phyloP scores from a whole-genome alignment of 108 stramenopile species.

The Cyclotella cryptica region DNA sequence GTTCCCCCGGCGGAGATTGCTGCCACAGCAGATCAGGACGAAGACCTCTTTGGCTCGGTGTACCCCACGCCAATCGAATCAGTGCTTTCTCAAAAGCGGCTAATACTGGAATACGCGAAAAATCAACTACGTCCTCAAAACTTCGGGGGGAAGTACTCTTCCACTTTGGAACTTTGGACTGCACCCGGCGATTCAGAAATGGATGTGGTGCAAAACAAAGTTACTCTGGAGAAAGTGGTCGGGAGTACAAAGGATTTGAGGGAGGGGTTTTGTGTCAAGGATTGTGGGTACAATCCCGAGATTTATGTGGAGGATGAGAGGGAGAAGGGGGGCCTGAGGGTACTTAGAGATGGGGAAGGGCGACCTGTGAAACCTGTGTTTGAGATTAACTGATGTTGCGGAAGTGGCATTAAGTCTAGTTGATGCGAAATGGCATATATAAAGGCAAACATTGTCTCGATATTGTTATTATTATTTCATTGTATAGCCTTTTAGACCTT shows the following conservation, averaged over 20 bases:
- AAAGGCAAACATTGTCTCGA: background rate
- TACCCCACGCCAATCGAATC: slow-evolving; percentile 58
- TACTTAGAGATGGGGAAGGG: slow-evolving; percentile 66
- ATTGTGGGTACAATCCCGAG: slow-evolving; percentile 87
- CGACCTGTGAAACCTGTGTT: slow-evolving; percentile 74
- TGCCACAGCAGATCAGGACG: slow-evolving; percentile 11
- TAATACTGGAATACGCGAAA: slow-evolving; percentile 85
- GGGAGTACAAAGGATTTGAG: slow-evolving; percentile 62
- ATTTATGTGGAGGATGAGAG: slow-evolving; percentile 87
- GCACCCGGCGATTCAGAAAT: slow-evolving; percentile 88
- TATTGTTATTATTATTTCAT: background rate
- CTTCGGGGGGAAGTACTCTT: slow-evolving; percentile 71
- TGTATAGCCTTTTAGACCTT: too few relatives aligned
- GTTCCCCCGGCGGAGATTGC: slow-evolving; percentile 10
- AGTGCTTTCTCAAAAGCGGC: slow-evolving; percentile 75
- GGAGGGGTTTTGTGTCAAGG: slow-evolving; percentile 60
- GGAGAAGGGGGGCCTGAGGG: slow-evolving; percentile 77
- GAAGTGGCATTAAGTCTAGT: background rate
- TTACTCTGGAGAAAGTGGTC: slow-evolving; percentile 55
- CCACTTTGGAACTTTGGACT: slow-evolving; percentile 72
- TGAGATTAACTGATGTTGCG: slow-evolving; percentile 61
- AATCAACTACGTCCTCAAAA: slow-evolving; percentile 79
- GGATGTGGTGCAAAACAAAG: slow-evolving; percentile 84
- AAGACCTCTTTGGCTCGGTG: slow-evolving; percentile 20
- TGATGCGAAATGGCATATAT: too few relatives aligned